Conservation (phyloP, 441 rosid genomes). For the Lepidium campestre region DNA sequence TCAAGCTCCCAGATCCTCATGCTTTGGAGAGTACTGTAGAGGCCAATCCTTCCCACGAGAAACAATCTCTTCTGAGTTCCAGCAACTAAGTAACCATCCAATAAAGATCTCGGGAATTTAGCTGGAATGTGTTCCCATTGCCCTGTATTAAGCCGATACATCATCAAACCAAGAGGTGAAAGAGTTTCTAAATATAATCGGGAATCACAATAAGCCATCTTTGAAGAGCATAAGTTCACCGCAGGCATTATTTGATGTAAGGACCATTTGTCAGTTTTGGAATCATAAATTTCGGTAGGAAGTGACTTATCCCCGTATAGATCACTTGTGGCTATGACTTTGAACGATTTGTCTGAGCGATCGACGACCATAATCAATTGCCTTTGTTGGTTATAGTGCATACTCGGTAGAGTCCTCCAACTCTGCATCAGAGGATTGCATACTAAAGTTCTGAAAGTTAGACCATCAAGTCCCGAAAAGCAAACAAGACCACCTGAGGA, state of each 20-base stretch:
- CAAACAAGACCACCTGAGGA: conserved; percentile 89
- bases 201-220: conserved; percentile 93
- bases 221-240: conserved; percentile 90
- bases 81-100: conserved; percentile 94
- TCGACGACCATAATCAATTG: conserved; percentile 86
- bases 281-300: conserved; percentile 92
- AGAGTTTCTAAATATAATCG: conserved; percentile 84
- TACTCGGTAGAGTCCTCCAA: conserved; percentile 76
- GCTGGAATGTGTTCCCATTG: conserved; percentile 92
- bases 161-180: conserved; percentile 92
- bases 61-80: conserved; percentile 83
- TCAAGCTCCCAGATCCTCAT: conserved; percentile 97
- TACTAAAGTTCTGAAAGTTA: conserved; percentile 71
- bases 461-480: conserved; percentile 85
- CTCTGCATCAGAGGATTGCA: conserved; percentile 87
- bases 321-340: conserved; percentile 85
- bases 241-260: conserved; percentile 93
- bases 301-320: conserved; percentile 76
- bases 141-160: conserved; percentile 74
- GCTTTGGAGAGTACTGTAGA: conserved; percentile 82
- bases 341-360: conserved; percentile 63
- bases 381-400: conserved; percentile 86
- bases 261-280: conserved; percentile 65
- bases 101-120: conserved; percentile 79
- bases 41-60: conserved; percentile 89